Evolutionary conservation across 345 rosid genomes (phyloP), one percentile per base, ranked within the genome.

Genomic region (Murraya paniculata): DNA sequence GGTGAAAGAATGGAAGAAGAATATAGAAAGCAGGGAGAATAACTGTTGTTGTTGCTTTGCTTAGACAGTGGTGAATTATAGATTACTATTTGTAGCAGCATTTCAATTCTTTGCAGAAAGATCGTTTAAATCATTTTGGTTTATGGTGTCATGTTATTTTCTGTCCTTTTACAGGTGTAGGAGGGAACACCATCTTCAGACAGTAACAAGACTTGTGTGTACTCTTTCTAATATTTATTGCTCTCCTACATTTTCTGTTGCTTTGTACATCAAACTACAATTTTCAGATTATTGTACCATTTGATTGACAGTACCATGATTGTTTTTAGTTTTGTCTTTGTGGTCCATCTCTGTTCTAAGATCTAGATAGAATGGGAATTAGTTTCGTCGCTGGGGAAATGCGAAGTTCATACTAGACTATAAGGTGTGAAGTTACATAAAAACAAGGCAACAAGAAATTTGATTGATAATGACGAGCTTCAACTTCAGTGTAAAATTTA

Each of bases 1-100:
- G 78, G 72, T 77, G 81, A 68, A 77, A 72, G 58, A 60, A 77
- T 65, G 75, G 78, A 72, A 58, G 45, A 75, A 73, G 62, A 45
- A 64, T 31, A 57, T 14, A 64, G 76, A 80, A 60, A 69, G 73
- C 61, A 24, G 48, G 14, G 16, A 33, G 35, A 68, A 48, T 50
- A 10, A 11, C 50, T 11, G 50, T 3, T 35, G 28, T 19, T 36
- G 77, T 81, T 71, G 59, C 64, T 67, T 77, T 72, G 81, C 74
- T 72, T 81, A 73, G 71, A 72, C 80, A 65, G 45, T 35, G 72
- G 64, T 75, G 78, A 64, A 75, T 50, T 66, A 2, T 56, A 53
- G 18, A 35, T 50, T 66, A 66, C 79, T 66, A 35, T 65, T 72
- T 81, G 71, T 72, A 18, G 77, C 28, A 71, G 21, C 70, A 6